A percentile compares a stretch with the other conserved stretches of the same genome.
These are phyloP conservation scores for Neurospora sp. DNA, from an alignment of 495 filamentous ascomycete species.

Conservation along the genomic window DNA sequence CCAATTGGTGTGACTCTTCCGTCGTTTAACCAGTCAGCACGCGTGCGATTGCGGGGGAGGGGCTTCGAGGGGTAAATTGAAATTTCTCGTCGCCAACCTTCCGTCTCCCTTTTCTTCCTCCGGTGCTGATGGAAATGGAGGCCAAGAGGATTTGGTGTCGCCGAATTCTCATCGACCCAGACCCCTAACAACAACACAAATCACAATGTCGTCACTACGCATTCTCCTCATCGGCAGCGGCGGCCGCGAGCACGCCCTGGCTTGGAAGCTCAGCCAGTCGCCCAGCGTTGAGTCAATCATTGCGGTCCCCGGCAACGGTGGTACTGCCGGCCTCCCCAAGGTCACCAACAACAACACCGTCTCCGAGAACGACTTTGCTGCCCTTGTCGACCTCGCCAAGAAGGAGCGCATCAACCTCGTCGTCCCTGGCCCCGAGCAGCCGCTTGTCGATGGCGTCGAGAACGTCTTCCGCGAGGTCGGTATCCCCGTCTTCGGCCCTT, in stretches of 20 bases:
- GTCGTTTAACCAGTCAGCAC: constrained; percentile 1
- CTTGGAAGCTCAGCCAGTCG: constrained; percentile 88
- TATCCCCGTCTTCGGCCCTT: constrained; percentile 81
- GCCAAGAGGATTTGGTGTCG: not conserved
- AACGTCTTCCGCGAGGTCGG: constrained; percentile 70
- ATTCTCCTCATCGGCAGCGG: constrained; percentile 88
- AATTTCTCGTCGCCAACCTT: constrained; percentile 15
- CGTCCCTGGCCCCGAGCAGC: constrained; percentile 85
- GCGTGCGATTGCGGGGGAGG: constrained; percentile 25
- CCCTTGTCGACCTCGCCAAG: constrained; percentile 64
- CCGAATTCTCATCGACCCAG: constrained; percentile 1
- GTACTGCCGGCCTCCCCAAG: constrained; percentile 64
- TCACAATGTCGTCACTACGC: constrained; percentile 28
- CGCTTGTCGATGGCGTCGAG: constrained; percentile 84
- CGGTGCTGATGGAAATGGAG: constrained; percentile 2
- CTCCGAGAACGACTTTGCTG: constrained; percentile 63
- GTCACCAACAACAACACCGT: constrained; percentile 59
- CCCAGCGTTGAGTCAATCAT: constrained; percentile 54
- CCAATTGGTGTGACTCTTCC: not conserved
- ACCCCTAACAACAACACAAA: not conserved
- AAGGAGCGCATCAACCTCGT: constrained; percentile 70
- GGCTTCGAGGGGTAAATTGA: constrained; percentile 8
- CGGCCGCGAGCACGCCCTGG: constrained; percentile 87
- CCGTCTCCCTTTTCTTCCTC: constrained; percentile 13
- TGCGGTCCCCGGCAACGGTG: constrained; percentile 77